Percentiles rank a stretch among this genome's conserved stretches.
phyloP scores from a whole-genome alignment of 78 protist genomes.

The Carpediemonas membranifera region DNA sequence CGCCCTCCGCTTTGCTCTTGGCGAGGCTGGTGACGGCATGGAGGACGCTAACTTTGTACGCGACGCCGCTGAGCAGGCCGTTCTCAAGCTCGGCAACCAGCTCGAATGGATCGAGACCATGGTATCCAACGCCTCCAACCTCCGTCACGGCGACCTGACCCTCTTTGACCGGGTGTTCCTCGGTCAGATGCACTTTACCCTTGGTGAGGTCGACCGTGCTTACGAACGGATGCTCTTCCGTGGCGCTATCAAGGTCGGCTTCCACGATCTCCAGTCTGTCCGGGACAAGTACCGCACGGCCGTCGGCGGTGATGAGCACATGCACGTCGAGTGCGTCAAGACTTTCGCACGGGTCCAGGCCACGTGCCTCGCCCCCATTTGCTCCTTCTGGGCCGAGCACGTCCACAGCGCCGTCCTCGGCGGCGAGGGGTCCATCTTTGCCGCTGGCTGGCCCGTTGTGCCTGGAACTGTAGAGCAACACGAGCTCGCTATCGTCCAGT shows the following conservation, averaged over 20 bases:
- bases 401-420: slow-evolving; percentile 54
- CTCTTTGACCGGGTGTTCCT: neutral
- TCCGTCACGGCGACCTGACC: neutral
- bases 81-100: slow-evolving; percentile 70
- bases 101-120: slow-evolving; percentile 55
- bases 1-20: slow-evolving; percentile 88
- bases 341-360: slow-evolving; percentile 33
- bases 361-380: slow-evolving; percentile 74
- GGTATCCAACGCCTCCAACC: neutral
- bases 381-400: slow-evolving; percentile 86
- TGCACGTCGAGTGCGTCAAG: neutral
- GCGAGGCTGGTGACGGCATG: slow-evolving; percentile 92
- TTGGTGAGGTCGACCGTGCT: neutral
- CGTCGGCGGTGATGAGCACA: neutral
- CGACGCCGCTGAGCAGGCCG: slow-evolving; percentile 54
- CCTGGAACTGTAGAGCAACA: neutral
- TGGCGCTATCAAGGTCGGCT: slow-evolving; percentile 67
- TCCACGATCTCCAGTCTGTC: slow-evolving; percentile 60
- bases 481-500: too few species aligned
- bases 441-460: slow-evolving; percentile 29
- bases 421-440: slow-evolving; percentile 34
- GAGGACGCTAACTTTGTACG: slow-evolving; percentile 24
- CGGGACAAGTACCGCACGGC: slow-evolving; percentile 62
- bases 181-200: neutral
- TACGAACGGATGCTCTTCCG: slow-evolving; percentile 54